Base-by-base conservation (phyloP, 441 rosid species). In the Populus tomentosa region DNA sequence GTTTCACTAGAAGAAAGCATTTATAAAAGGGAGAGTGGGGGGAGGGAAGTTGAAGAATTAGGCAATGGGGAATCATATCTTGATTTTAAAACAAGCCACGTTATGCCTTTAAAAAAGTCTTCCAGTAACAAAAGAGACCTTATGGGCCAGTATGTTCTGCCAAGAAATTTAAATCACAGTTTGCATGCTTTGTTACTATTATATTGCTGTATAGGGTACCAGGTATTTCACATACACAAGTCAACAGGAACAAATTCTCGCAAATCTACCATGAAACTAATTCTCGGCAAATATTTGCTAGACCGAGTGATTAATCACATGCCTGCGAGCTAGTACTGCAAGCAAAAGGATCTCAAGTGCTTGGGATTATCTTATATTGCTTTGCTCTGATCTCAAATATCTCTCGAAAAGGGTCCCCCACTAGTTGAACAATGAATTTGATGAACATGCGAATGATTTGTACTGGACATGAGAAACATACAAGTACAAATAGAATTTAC, bases 11-110 rank as follows among this genome's bases (percentile, higher is more conserved):
- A 35, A 67, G 26, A 33, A 53, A 61, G 62, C 75, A 73, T 77
- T 46, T 84, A 79, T 77, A 78, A 64, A 74, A 50, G 53, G 67
- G 11, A 71, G 50, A 7, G 28, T 40, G 40, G 24, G 56, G 63
- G 20, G 4, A 35, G 59, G 72, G 61, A 50, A 50, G 18, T 61
- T 30, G 69, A 74, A 61, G 64, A 70, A 71, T 53, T 18, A 28
- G 62, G 38, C 56, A 64, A 21, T 30, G 72, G 67, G 74, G 85
- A 80, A 84, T 70, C 80, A 78, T 72, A 75, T 70, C 74, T 75
- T 28, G 69, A 77, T 71, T 73, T 80, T 75, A 72, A 80, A 70
- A 70, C 68, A 82, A 73, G 67, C 65, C 76, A 77, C 67, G 38
- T 46, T 28, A 50, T 50, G 50, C 71, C 74, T 62, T 67, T 50